phyloP scores from a whole-genome alignment of 352 stramenopile genomes.

The Pythium chondricola region DNA sequence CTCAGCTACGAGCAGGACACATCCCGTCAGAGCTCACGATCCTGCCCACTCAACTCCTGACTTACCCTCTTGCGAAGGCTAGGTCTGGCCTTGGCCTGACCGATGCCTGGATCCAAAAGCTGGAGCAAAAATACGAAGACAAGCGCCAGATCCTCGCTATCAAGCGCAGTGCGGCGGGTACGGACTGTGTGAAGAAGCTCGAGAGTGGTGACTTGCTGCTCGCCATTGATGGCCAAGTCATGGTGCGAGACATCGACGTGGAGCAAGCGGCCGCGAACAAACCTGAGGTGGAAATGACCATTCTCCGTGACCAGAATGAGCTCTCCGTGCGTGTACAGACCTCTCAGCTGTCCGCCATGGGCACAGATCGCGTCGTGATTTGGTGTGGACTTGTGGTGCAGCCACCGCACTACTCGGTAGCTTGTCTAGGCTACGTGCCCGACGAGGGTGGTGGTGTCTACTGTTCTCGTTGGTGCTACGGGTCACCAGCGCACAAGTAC shows the following conservation, averaged over 20 bases:
- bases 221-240: constrained; percentile 67
- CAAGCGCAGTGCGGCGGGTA: constrained; percentile 68
- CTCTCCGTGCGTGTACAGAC: constrained; percentile 53
- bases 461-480: constrained; percentile 88
- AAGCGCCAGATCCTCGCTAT: constrained; percentile 86
- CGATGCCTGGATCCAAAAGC: constrained; percentile 79
- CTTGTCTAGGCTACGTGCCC: constrained; percentile 79
- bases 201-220: constrained; percentile 81
- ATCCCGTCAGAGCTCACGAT: constrained; percentile 57
- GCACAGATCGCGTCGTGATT: constrained; percentile 85
- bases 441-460: constrained; percentile 84
- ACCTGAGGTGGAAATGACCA: constrained; percentile 41
- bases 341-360: constrained; percentile 61
- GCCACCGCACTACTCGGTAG: constrained; percentile 80
- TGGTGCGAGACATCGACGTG: constrained; percentile 78
- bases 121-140: constrained; percentile 69
- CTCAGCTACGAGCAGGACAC: constrained; percentile 32
- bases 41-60: constrained; percentile 68
- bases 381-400: constrained; percentile 92
- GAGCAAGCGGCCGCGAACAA: constrained; percentile 55
- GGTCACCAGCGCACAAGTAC: constrained; percentile 89
- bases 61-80: constrained; percentile 84
- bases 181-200: constrained; percentile 56
- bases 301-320: constrained; percentile 76
- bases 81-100: constrained; percentile 77